These are phyloP conservation scores for Bondarzewia mesenterica DNA, from an alignment of 1,284 basidiomycete species.

Conservation along the genomic window DNA sequence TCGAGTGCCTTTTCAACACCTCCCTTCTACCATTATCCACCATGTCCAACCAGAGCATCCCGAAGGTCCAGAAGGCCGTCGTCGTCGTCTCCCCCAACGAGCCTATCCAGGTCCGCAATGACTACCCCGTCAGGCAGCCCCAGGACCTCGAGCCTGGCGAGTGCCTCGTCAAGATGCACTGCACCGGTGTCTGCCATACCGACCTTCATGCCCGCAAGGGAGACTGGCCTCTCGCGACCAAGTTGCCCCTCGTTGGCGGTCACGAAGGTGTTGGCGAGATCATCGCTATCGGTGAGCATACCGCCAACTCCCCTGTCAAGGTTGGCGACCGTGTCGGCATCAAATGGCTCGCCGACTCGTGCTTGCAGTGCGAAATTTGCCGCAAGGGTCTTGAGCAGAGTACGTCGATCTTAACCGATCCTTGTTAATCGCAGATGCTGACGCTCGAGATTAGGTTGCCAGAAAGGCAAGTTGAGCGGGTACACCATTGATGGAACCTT, in stretches of 20 bases:
- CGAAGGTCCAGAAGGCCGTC: slow-evolving; percentile 56
- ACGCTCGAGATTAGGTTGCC: slow-evolving; percentile 42
- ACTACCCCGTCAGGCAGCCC: slow-evolving; percentile 55
- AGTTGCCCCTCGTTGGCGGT: slow-evolving; percentile 75
- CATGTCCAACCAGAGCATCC: slow-evolving; percentile 37
- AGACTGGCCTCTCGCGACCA: slow-evolving; percentile 68
- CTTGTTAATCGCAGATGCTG: background rate
- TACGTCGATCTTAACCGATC: slow-evolving; percentile 22
- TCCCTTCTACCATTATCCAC: background rate
- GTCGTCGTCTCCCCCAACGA: slow-evolving; percentile 41
- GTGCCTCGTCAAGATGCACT: slow-evolving; percentile 73
- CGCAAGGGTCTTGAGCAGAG: slow-evolving; percentile 66
- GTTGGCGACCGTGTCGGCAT: slow-evolving; percentile 82
- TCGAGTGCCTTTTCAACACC: background rate
- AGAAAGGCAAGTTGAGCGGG: slow-evolving; percentile 54
- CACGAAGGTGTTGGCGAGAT: slow-evolving; percentile 77
- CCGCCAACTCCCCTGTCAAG: slow-evolving; percentile 50
- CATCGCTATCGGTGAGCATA: slow-evolving; percentile 71
- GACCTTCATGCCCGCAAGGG: slow-evolving; percentile 68
- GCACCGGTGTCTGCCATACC: slow-evolving; percentile 73
- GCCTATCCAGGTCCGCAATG: slow-evolving; percentile 34
- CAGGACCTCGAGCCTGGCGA: slow-evolving; percentile 70
- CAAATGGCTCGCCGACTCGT: slow-evolving; percentile 59
- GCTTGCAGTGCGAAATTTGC: slow-evolving; percentile 68
- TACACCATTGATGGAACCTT: slow-evolving; percentile 82